Evolutionary conservation across 2,329 filamentous ascomycete species (phyloP).

Genomic region (Fusarium sp.): DNA sequence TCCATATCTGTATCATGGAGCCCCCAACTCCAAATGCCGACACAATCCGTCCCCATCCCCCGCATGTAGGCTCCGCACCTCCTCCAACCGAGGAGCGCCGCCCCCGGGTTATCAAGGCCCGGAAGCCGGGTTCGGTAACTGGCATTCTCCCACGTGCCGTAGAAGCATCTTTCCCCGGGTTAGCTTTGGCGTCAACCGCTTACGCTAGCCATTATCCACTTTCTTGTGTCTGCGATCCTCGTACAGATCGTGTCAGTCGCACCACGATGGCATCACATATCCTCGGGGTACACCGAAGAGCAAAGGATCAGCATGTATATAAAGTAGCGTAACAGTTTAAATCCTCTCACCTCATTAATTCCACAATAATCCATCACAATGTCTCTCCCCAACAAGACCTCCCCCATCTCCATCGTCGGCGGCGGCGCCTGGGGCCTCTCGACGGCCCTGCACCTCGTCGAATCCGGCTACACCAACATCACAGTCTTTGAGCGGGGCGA

Average conservation of each 20-base stretch:
- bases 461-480: slow-evolving; percentile 18
- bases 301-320: not conserved
- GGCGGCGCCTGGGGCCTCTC: slow-evolving; percentile 21
- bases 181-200: slow-evolving; percentile 12
- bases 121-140: not conserved
- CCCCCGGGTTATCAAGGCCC: not conserved
- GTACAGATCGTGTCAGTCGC: not conserved
- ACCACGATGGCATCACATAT: not conserved
- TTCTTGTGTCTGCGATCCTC: not conserved
- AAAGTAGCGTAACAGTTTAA: not conserved
- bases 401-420: slow-evolving; percentile 18
- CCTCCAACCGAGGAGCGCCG: not conserved
- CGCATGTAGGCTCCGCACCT: not conserved
- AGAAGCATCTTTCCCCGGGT: not conserved
- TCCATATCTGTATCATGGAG: not conserved
- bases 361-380: not conserved
- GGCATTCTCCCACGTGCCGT: not conserved
- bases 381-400: slow-evolving; percentile 1
- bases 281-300: not conserved
- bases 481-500: slow-evolving; percentile 18
- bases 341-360: not conserved
- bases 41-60: not conserved
- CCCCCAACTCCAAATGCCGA: not conserved
- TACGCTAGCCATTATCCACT: not conserved
- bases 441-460: slow-evolving; percentile 13